Evolutionary conservation across 2,329 filamentous ascomycete genomes (phyloP).

Genomic region (Amauroascus verrucosus): DNA sequence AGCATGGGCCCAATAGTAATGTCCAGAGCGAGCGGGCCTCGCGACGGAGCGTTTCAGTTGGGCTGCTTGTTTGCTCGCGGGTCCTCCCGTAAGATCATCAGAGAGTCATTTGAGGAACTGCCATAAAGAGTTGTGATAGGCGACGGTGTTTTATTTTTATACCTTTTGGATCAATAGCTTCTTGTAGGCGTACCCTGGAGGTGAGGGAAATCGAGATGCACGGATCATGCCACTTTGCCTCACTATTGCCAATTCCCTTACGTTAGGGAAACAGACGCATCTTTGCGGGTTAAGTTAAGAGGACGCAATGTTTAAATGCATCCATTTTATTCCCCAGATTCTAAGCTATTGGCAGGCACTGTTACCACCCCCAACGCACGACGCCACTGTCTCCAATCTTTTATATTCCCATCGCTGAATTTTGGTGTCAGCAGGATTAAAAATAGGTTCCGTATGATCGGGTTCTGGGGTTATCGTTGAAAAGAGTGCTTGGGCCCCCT

Average conservation of each 20-base stretch:
- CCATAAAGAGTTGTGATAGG: background rate
- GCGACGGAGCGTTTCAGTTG: background rate
- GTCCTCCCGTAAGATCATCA: background rate
- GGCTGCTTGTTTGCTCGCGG: background rate
- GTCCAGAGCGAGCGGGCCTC: background rate
- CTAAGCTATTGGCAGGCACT: too few relatives aligned
- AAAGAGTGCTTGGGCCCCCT: background rate
- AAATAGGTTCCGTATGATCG: slow-evolving; percentile 3
- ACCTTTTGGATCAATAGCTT: too few relatives aligned
- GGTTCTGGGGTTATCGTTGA: background rate
- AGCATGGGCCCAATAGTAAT: too few relatives aligned
- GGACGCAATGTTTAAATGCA: too few relatives aligned
- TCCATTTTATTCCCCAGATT: too few relatives aligned
- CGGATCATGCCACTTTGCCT: background rate
- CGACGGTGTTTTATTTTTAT: too few relatives aligned
- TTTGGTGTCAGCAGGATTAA: background rate
- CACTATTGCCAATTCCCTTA: background rate
- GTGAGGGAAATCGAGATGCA: background rate
- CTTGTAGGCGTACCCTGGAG: background rate
- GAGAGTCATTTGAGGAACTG: background rate
- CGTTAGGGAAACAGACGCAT: too few relatives aligned
- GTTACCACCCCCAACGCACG: too few relatives aligned
- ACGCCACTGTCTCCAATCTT: too few relatives aligned
- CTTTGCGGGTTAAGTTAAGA: too few relatives aligned
- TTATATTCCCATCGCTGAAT: background rate